phyloP scores from a whole-genome alignment of 768 basidiomycete genomes.

The Pleurotus platypus region DNA sequence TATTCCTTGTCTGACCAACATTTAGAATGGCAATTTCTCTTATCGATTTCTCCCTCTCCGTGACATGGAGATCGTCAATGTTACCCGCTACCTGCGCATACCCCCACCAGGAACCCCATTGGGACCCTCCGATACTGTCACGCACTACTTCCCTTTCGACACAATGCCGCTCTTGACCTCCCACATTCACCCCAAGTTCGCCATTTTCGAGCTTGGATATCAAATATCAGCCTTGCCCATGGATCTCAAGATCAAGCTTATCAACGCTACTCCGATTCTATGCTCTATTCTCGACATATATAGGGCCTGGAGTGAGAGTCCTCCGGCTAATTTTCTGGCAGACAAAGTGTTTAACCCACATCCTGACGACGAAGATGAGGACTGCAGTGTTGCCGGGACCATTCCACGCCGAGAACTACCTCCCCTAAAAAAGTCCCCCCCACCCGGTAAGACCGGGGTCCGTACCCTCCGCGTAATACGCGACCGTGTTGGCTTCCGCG shows the following conservation, averaged over 20 bases:
- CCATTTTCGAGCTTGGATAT: conserved; percentile 10
- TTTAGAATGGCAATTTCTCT: neutral
- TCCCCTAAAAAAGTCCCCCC: neutral
- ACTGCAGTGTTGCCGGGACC: neutral
- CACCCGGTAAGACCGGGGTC: neutral
- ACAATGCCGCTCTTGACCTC: conserved; percentile 9
- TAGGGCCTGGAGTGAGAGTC: neutral
- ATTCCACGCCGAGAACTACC: neutral
- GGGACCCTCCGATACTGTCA: neutral
- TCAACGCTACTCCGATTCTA: neutral
- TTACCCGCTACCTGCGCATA: neutral
- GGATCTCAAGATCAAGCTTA: neutral
- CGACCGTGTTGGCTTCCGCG: neutral
- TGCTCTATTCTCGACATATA: neutral
- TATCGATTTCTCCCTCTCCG: neutral
- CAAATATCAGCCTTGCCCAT: conserved; percentile 13
- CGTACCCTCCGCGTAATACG: neutral
- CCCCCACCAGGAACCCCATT: neutral
- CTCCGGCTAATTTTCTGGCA: neutral
- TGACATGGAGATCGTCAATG: neutral
- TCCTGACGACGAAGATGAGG: neutral
- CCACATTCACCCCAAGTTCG: conserved; percentile 17
- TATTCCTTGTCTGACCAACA: neutral
- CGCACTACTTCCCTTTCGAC: conserved; percentile 12
- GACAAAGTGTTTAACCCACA: neutral